Percentiles rank a stretch among this genome's conserved stretches.
phyloP scores from a whole-genome alignment of 108 stramenopile genomes.

The Cyclotella distinguenda region DNA sequence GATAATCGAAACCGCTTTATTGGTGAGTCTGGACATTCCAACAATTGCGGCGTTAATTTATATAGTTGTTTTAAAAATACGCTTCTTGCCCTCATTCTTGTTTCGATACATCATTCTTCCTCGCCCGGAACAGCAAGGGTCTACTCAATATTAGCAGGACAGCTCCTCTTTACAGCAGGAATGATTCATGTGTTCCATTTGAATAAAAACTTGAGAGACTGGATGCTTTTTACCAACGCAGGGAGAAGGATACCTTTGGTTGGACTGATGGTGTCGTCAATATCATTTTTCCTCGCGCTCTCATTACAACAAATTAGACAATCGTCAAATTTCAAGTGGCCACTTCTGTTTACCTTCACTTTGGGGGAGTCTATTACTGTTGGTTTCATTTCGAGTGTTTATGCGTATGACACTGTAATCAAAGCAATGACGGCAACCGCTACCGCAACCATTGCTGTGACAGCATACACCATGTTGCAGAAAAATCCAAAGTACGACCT shows the following conservation, averaged over 20 bases:
- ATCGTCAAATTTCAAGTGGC: slow-evolving; percentile 70
- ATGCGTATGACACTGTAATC: slow-evolving; percentile 65
- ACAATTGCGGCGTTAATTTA: not conserved
- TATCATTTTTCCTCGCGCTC: slow-evolving; percentile 59
- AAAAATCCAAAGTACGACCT: slow-evolving; percentile 91
- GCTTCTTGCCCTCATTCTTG: not conserved
- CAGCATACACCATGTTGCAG: slow-evolving; percentile 74
- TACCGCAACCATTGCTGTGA: slow-evolving; percentile 66
- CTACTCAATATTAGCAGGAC: slow-evolving; percentile 73
- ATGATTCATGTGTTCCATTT: slow-evolving; percentile 62
- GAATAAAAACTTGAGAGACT: slow-evolving; percentile 41
- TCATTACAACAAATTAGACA: slow-evolving; percentile 54
- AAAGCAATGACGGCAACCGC: slow-evolving; percentile 73
- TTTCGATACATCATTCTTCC: not conserved
- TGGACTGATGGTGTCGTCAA: slow-evolving; percentile 42
- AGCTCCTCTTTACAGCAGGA: slow-evolving; percentile 68
- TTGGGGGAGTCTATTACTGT: slow-evolving; percentile 73
- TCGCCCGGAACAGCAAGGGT: slow-evolving; percentile 79
- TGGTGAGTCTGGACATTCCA: slow-evolving; percentile 30
- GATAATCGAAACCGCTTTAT: slow-evolving; percentile 75
- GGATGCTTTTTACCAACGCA: slow-evolving; percentile 41
- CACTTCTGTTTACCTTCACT: slow-evolving; percentile 72
- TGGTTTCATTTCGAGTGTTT: slow-evolving; percentile 71
- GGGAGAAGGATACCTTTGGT: slow-evolving; percentile 43
- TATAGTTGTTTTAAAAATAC: not conserved